phyloP scores from a whole-genome alignment of 2,329 filamentous ascomycete genomes.

The Apiospora marii region DNA sequence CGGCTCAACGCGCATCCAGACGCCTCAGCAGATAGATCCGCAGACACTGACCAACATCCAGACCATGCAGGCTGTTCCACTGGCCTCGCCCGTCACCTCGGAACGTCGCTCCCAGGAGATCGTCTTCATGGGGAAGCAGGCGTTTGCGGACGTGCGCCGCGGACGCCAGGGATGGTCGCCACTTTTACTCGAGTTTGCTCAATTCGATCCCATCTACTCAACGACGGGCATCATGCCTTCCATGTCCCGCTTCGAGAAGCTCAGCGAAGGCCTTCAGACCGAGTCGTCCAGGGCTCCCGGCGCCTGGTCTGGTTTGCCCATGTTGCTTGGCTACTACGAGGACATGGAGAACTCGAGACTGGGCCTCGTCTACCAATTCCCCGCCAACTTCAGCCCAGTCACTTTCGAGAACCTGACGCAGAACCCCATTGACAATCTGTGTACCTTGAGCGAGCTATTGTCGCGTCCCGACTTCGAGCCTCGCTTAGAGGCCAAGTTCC shows the following conservation, averaged over 20 bases:
- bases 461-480: conserved; percentile 64
- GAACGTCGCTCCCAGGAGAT: conserved; percentile 53
- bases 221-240: conserved; percentile 69
- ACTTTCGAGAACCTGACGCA: conserved; percentile 60
- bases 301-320: conserved; percentile 68
- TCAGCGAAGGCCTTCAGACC: conserved; percentile 65
- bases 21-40: conserved; percentile 67
- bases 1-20: conserved; percentile 67
- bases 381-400: conserved; percentile 67
- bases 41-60: conserved; percentile 57
- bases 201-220: conserved; percentile 68
- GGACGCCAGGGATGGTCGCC: conserved; percentile 58
- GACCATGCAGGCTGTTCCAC: conserved; percentile 49
- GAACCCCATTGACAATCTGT: conserved; percentile 58
- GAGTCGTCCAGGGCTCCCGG: conserved; percentile 59
- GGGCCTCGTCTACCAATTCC: conserved; percentile 79
- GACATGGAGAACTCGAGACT: conserved; percentile 74
- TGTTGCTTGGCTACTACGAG: conserved; percentile 75
- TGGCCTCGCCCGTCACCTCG: conserved; percentile 43
- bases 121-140: conserved; percentile 59
- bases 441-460: conserved; percentile 63
- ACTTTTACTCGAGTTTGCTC: conserved; percentile 75
- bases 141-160: conserved; percentile 56
- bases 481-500: conserved; percentile 77
- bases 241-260: conserved; percentile 70